These are phyloP conservation scores for Xylariaceae sp. DNA, from an alignment of 2,329 filamentous ascomycete species.

Conservation along the genomic window DNA sequence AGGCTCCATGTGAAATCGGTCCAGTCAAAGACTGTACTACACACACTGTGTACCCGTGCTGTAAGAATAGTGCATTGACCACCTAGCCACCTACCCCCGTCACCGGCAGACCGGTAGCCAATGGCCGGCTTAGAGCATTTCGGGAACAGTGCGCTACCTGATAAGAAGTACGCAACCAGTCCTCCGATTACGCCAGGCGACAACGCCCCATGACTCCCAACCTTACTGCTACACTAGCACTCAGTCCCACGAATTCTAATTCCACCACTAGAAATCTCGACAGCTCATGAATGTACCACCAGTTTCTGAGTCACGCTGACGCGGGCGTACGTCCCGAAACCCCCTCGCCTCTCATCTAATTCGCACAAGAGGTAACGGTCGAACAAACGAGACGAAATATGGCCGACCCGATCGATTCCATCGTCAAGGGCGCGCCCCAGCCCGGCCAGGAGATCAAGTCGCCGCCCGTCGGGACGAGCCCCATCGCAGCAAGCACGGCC, in stretches of 20 bases:
- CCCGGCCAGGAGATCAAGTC: slow-evolving; percentile 58
- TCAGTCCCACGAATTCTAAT: slow-evolving; percentile 1
- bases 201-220: slow-evolving; percentile 4
- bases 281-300: slow-evolving; percentile 12
- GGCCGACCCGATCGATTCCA: slow-evolving; percentile 76
- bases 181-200: slow-evolving; percentile 4
- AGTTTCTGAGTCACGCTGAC: slow-evolving; percentile 12
- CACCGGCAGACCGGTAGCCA: background rate
- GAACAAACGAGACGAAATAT: slow-evolving; percentile 42
- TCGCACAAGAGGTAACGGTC: background rate
- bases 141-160: slow-evolving; percentile 5
- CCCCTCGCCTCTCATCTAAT: slow-evolving; percentile 10
- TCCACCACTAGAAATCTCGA: background rate
- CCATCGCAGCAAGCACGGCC: slow-evolving; percentile 42
- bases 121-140: background rate
- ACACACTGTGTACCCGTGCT: too few relatives aligned
- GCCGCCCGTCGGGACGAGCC: slow-evolving; percentile 46
- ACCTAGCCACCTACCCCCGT: background rate
- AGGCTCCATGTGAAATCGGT: too few relatives aligned
- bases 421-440: slow-evolving; percentile 86
- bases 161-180: slow-evolving; percentile 4
- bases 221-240: slow-evolving; percentile 3
- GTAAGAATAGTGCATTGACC: slow-evolving; percentile 18
- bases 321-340: slow-evolving; percentile 19
- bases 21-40: too few relatives aligned